Base-by-base conservation (phyloP, 257 asterid species). In the Solanum chmielewskii region DNA sequence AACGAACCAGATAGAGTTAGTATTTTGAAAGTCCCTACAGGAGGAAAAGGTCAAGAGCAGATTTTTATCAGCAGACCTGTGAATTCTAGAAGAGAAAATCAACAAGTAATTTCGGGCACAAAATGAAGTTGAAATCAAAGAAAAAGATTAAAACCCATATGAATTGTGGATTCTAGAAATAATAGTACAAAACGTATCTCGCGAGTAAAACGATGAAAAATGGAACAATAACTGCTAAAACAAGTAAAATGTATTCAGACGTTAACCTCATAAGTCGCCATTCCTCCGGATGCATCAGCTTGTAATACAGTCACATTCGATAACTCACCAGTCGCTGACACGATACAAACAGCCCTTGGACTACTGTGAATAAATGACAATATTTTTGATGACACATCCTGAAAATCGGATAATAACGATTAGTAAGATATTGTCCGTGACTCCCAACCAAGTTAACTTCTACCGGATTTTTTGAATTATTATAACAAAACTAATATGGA, bases 1-100 rank as follows among this genome's bases (percentile, higher is more conserved):
- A 91, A 93, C 6, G 94, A 93, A 41, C 96, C 95, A 1, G 93
- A 92, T 11, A 92, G 92, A 85, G 93, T 89, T 88, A 90, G 52
- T 44, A 93, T 89, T 83, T 92, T 94, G 83, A 91, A 56, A 91
- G 92, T 69, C 95, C 96, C 95, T 77, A 44, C 83, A 42, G 62
- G 62, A 77, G 83, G 23, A 44, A 77, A 44, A 77, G 83, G 9
- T 77, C 39, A 77, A 14, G 62, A 76, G 14, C 7, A 25, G 37
- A n/a, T 76, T 75, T 75, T 39, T 39, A 37, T 23, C 56, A 77
- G 83, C 39, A 77, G 25, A 44, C 25, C 14, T 44, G 25, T 25
- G 39, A 77, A 77, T 77, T 44, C 37, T 7, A 76, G 83, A 41
- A 41, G 37, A 76, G 59, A 76, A 14, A 76, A 41, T 23, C 59